These are phyloP conservation scores for Cucumis cinereus DNA, from an alignment of 306 rosid genomes.

Conservation along the genomic window DNA sequence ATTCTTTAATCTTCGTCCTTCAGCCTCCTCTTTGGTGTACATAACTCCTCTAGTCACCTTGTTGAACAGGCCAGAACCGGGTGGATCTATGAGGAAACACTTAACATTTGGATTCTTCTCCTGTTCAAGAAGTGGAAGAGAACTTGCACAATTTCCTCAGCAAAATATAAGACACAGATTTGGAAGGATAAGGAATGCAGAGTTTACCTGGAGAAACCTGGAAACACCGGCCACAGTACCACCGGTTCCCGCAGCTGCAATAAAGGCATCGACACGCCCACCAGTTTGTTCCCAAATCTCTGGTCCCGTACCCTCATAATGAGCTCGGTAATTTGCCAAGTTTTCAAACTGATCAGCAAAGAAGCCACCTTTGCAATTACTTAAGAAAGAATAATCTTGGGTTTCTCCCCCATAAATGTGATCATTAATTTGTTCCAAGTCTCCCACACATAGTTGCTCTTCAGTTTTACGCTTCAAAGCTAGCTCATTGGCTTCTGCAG, in stretches of 20 bases:
- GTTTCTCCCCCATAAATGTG: conserved; percentile 19
- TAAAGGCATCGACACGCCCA: conserved; percentile 62
- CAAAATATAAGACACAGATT: conserved; percentile 1
- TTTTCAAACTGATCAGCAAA: conserved; percentile 96
- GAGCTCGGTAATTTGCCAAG: conserved; percentile 76
- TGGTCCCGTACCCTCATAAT: conserved; percentile 82
- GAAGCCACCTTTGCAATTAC: conserved; percentile 57
- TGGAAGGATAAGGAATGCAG: not conserved
- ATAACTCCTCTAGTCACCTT: conserved; percentile 88
- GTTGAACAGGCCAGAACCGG: conserved; percentile 85
- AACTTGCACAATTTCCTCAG: not conserved
- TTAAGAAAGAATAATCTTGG: conserved; percentile 15
- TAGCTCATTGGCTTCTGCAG: conserved; percentile 59
- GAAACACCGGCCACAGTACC: conserved; percentile 90
- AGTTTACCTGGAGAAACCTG: conserved; percentile 39
- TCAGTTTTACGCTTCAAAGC: conserved; percentile 22
- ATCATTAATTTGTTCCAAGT: conserved; percentile 24
- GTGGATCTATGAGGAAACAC: conserved; percentile 84
- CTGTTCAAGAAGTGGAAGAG: conserved; percentile 22
- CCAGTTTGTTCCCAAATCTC: conserved; percentile 84
- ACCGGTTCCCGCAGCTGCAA: conserved; percentile 93
- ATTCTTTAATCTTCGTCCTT: conserved; percentile 81
- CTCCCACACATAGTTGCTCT: conserved; percentile 20
- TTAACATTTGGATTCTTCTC: conserved; percentile 63
- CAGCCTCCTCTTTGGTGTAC: conserved; percentile 86